Percentiles rank a stretch among this genome's conserved stretches.
phyloP scores from a whole-genome alignment of 163 green algal species.

The Prototheca wickerhamii region DNA sequence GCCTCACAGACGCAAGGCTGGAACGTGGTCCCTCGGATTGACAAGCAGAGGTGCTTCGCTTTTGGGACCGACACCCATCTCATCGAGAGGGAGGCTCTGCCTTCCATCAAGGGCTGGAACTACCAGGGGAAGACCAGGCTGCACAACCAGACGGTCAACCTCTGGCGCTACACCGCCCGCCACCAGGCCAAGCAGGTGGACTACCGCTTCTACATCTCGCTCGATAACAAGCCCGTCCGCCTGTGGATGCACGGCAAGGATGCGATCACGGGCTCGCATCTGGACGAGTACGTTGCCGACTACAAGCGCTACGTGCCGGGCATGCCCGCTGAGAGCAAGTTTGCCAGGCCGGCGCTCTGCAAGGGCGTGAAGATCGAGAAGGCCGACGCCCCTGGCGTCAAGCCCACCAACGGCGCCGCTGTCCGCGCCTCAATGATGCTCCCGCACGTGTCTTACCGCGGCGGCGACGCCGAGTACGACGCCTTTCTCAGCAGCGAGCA shows the following conservation, averaged over 20 bases:
- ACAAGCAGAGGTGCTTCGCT: slow-evolving; percentile 15
- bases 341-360: slow-evolving; percentile 27
- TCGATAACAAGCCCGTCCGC: slow-evolving; percentile 23
- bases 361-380: neutral
- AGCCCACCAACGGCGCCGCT: neutral
- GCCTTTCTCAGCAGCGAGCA: slow-evolving; percentile 25
- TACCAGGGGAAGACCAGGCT: slow-evolving; percentile 29
- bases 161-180: slow-evolving; percentile 40
- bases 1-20: too few relatives aligned
- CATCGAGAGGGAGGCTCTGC: slow-evolving; percentile 21
- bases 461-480: slow-evolving; percentile 31
- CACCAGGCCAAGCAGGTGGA: slow-evolving; percentile 28
- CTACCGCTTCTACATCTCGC: slow-evolving; percentile 29
- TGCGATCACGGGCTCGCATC: slow-evolving; percentile 34
- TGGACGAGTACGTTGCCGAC: slow-evolving; percentile 42
- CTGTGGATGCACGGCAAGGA: slow-evolving; percentile 44
- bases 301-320: slow-evolving; percentile 28
- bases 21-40: too few relatives aligned
- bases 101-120: slow-evolving; percentile 39
- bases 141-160: slow-evolving; percentile 13
- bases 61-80: neutral
- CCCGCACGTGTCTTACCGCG: slow-evolving; percentile 16
- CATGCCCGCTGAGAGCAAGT: slow-evolving; percentile 11
- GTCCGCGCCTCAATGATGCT: slow-evolving; percentile 28
- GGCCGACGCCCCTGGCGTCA: neutral